Percentiles rank a stretch among this genome's conserved stretches.
phyloP scores from a whole-genome alignment of 176 grass and related monocot species.

The Elymus sibiricus region DNA sequence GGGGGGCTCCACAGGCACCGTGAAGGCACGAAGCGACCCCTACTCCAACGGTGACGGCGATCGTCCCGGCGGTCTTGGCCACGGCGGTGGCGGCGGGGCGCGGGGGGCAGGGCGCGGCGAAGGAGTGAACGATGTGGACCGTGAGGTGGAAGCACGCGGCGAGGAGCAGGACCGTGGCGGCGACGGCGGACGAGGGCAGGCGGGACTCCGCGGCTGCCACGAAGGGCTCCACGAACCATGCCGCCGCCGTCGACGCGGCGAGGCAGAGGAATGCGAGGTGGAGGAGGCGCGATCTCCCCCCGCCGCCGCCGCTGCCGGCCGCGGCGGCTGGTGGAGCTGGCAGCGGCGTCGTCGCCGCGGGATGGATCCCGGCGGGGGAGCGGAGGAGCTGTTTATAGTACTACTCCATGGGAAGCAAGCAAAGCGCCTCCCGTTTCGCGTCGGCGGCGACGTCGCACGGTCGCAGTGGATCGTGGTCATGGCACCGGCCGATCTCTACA shows the following conservation, averaged over 20 bases:
- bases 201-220: background rate
- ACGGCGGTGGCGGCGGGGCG: background rate
- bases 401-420: background rate
- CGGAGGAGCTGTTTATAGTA: background rate
- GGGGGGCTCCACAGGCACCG: background rate
- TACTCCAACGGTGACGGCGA: background rate
- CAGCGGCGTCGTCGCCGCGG: background rate
- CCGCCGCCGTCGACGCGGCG: background rate
- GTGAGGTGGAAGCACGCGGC: background rate
- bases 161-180: background rate
- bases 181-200: background rate
- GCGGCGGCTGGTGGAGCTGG: background rate
- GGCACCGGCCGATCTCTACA: background rate
- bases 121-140: background rate
- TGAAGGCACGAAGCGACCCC: background rate
- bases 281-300: background rate
- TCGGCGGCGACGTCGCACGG: background rate
- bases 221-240: constrained; percentile 10
- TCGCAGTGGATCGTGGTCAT: background rate
- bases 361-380: background rate
- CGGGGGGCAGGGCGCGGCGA: background rate
- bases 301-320: background rate
- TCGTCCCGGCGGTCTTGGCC: background rate
- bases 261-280: background rate
- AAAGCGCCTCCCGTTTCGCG: background rate